Percentiles rank a stretch among this genome's conserved stretches.
Conservation (phyloP, 1,284 basidiomycete species). For the Leccinum solheimii region DNA sequence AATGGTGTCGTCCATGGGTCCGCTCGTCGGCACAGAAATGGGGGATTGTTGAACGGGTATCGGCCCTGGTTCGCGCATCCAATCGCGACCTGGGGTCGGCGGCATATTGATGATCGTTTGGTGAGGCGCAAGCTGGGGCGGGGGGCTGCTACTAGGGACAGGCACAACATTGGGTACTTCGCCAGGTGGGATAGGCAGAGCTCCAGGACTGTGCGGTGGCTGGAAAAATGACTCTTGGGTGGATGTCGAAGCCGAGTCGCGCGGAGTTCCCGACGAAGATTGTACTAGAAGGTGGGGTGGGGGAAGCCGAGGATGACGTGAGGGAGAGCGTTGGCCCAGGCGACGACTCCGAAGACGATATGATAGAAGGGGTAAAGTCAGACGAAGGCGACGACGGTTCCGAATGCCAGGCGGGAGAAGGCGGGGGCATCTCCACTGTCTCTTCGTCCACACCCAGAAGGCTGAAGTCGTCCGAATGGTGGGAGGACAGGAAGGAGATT, state of each 20-base stretch:
- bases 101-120: slow-evolving; percentile 19
- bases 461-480: slow-evolving; percentile 69
- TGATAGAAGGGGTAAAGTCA: slow-evolving; percentile 32
- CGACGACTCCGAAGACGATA: slow-evolving; percentile 36
- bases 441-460: slow-evolving; percentile 40
- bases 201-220: slow-evolving; percentile 20
- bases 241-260: slow-evolving; percentile 28
- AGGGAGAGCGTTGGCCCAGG: slow-evolving; percentile 34
- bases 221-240: slow-evolving; percentile 26
- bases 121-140: slow-evolving; percentile 3
- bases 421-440: slow-evolving; percentile 19
- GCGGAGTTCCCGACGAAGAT: slow-evolving; percentile 4
- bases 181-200: slow-evolving; percentile 11
- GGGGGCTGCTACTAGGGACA: slow-evolving; percentile 6
- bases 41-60: slow-evolving; percentile 13
- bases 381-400: slow-evolving; percentile 37
- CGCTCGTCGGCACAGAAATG: slow-evolving; percentile 1
- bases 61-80: background rate
- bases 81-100: slow-evolving; percentile 13
- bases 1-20: slow-evolving; percentile 3
- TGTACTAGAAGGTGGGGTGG: slow-evolving; percentile 37
- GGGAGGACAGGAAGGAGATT: slow-evolving; percentile 68
- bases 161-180: slow-evolving; percentile 22
- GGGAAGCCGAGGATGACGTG: slow-evolving; percentile 35
- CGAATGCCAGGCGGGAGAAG: slow-evolving; percentile 34